phyloP scores from a whole-genome alignment of 2,329 filamentous ascomycete species.

The Simplicillium sp. region DNA sequence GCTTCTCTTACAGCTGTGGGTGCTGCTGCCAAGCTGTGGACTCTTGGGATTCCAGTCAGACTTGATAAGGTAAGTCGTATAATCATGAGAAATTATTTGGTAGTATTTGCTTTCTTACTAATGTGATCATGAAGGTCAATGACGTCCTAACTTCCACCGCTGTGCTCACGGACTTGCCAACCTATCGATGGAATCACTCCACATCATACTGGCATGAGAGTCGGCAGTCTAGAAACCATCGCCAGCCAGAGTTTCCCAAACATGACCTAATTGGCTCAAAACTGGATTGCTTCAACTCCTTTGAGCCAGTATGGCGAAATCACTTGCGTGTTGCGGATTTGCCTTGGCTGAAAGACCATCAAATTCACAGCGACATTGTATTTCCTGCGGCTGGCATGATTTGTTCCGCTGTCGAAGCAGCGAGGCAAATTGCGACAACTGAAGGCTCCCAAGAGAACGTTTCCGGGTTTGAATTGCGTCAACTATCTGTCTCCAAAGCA shows the following conservation, averaged over 20 bases:
- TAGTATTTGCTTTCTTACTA: too few species aligned
- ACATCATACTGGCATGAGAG: slow-evolving; percentile 1
- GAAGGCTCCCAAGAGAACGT: not conserved
- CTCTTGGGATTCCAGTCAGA: not conserved
- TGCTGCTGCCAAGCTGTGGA: not conserved
- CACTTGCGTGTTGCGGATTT: slow-evolving; percentile 4
- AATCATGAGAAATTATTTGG: not conserved
- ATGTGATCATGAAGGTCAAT: too few species aligned
- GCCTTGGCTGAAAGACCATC: not conserved
- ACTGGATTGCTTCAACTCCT: not conserved
- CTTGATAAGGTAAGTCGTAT: not conserved
- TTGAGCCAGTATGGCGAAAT: slow-evolving; percentile 8
- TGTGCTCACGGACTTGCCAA: slow-evolving; percentile 2
- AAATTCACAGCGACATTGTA: not conserved
- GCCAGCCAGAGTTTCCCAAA: slow-evolving; percentile 5
- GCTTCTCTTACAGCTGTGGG: not conserved
- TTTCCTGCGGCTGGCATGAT: slow-evolving; percentile 1
- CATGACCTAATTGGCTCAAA: slow-evolving; percentile 9
- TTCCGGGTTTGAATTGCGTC: not conserved
- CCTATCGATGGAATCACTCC: slow-evolving; percentile 2
- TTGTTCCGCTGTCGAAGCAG: not conserved
- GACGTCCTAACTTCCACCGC: too few species aligned
- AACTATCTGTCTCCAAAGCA: not conserved
- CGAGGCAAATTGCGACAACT: not conserved
- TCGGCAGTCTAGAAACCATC: slow-evolving; percentile 7